These are phyloP conservation scores for Stipa capillata DNA, from an alignment of 176 grass and related monocot species.

Conservation along the genomic window DNA sequence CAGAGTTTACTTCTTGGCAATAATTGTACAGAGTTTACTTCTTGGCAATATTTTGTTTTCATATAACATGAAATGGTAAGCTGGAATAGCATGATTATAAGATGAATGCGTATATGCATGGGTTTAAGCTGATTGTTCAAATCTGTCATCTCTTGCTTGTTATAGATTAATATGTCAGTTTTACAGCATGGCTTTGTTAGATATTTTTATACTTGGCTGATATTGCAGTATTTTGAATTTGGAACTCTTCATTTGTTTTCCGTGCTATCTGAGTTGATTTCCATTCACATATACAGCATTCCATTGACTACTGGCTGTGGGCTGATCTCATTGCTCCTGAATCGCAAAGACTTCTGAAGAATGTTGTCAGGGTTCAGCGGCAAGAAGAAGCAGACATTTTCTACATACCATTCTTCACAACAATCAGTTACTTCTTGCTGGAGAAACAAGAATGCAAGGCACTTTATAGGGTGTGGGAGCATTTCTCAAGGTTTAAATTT, in stretches of 20 bases:
- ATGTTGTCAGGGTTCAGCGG: conserved; percentile 55
- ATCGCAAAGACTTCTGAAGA: conserved; percentile 69
- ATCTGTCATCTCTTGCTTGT: neutral
- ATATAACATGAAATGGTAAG: neutral
- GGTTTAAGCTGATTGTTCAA: neutral
- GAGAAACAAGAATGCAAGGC: conserved; percentile 98
- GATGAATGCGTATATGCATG: neutral
- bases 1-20: neutral
- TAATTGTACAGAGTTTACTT: neutral
- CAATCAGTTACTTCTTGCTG: conserved; percentile 92
- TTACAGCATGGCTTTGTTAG: neutral
- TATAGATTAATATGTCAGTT: neutral
- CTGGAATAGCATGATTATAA: neutral
- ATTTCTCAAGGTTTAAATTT: conserved; percentile 88
- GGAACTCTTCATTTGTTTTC: neutral
- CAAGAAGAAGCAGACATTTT: conserved; percentile 95
- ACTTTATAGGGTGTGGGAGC: conserved; percentile 97
- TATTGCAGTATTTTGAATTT: neutral
- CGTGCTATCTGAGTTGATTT: neutral
- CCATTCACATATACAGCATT: conserved; percentile 58
- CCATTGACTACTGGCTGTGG: conserved; percentile 98
- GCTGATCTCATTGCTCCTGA: conserved; percentile 87
- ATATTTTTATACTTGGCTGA: neutral
- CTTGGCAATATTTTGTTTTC: neutral
- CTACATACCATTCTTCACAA: conserved; percentile 94